Percentiles rank a stretch among this genome's conserved stretches.
Evolutionary conservation across 257 asterid species (phyloP).

Genomic region (Agastache rugosa): DNA sequence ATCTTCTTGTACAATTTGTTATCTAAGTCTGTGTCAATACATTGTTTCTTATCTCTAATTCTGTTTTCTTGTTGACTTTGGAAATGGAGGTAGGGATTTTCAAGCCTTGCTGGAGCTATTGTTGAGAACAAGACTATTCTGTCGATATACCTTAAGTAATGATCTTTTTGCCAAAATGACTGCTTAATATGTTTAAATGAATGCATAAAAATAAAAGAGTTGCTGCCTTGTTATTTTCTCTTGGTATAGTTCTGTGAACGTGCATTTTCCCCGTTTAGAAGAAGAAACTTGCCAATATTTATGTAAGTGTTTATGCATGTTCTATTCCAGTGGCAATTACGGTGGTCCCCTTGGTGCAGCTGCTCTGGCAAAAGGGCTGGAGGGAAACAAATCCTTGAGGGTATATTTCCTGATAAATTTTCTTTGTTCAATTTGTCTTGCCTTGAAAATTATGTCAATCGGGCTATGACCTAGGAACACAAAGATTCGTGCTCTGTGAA

Average conservation of each 20-base stretch:
- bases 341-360: conserved; percentile 98
- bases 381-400: conserved; percentile 86
- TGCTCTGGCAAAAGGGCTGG: conserved; percentile 91
- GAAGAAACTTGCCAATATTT: conserved; percentile 25
- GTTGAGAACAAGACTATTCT: conserved; percentile 78
- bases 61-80: conserved; percentile 51
- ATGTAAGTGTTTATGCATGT: conserved; percentile 25
- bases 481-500: conserved; percentile 1
- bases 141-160: conserved; percentile 83
- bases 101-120: conserved; percentile 95
- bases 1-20: conserved; percentile 25
- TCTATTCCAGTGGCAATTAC: conserved; percentile 81
- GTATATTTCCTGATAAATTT: conserved; percentile 46
- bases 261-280: conserved; percentile 29
- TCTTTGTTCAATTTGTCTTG: neutral
- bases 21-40: conserved; percentile 20
- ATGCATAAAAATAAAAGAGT: conserved; percentile 10
- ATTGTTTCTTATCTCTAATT: conserved; percentile 44
- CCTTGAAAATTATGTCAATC: conserved; percentile 18
- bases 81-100: conserved; percentile 98
- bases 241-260: conserved; percentile 1
- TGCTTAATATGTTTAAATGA: conserved; percentile 10
- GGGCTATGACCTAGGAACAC: conserved; percentile 10
- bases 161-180: conserved; percentile 30
- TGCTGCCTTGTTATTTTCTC: neutral